Evolutionary conservation across 352 stramenopile species (phyloP).

Genomic region (Globisporangium rhizosaccharum): DNA sequence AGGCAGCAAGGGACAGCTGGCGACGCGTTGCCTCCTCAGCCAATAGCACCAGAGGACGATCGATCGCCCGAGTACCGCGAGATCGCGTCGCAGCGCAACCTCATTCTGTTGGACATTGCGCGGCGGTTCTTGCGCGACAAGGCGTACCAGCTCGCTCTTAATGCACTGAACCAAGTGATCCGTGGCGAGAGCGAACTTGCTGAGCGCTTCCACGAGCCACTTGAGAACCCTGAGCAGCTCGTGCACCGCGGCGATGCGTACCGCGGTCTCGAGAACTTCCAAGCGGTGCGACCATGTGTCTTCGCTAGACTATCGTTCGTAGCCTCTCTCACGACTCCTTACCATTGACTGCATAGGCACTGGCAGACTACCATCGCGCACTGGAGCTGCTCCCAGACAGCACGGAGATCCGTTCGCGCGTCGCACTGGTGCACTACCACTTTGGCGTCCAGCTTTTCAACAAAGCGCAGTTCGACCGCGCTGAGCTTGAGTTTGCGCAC

Average conservation of each 20-base stretch:
- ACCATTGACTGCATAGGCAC: conserved; percentile 25
- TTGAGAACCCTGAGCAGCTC: conserved; percentile 49
- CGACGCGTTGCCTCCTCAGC: too few relatives aligned
- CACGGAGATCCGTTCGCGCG: conserved; percentile 45
- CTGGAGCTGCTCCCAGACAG: conserved; percentile 51
- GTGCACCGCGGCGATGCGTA: conserved; percentile 73
- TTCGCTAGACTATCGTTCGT: not conserved
- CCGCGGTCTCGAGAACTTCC: conserved; percentile 61
- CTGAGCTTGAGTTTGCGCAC: conserved; percentile 63
- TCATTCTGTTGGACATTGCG: conserved; percentile 76
- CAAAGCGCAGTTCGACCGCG: conserved; percentile 58
- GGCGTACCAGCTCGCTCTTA: conserved; percentile 68
- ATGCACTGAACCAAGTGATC: conserved; percentile 79
- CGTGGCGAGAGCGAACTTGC: conserved; percentile 42
- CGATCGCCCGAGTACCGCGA: conserved; percentile 49
- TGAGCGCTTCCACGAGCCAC: conserved; percentile 37
- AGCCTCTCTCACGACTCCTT: not conserved
- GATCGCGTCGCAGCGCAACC: conserved; percentile 59
- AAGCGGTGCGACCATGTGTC: conserved; percentile 34
- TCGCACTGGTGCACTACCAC: conserved; percentile 76
- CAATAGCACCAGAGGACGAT: conserved; percentile 15
- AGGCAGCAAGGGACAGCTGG: conserved; percentile 1
- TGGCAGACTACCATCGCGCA: conserved; percentile 75
- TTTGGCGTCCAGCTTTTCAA: conserved; percentile 83
- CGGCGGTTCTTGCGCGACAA: conserved; percentile 45